A percentile compares a stretch with the other conserved stretches of the same genome.
These are phyloP conservation scores for Termitomyces sp. DNA, from an alignment of 1,284 basidiomycete genomes.

Conservation along the genomic window DNA sequence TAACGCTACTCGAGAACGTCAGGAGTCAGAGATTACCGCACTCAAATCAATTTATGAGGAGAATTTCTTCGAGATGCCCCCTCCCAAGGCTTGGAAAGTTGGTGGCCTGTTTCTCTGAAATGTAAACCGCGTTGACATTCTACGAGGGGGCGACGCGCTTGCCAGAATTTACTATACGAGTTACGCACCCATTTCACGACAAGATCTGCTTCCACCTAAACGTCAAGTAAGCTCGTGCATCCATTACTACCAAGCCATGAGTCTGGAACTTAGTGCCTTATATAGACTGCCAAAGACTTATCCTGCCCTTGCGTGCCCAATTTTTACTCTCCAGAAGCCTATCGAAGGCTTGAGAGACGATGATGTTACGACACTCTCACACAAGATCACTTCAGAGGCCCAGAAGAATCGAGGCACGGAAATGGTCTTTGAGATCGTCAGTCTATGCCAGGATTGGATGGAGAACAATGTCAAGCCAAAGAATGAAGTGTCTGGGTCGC, in stretches of 20 bases:
- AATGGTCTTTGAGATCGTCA: slow-evolving; percentile 74
- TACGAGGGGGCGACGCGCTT: slow-evolving; percentile 57
- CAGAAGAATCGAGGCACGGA: slow-evolving; percentile 59
- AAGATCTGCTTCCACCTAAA: slow-evolving; percentile 62
- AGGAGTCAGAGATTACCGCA: slow-evolving; percentile 70
- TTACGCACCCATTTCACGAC: slow-evolving; percentile 52
- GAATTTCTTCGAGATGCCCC: slow-evolving; percentile 64
- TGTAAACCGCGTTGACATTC: slow-evolving; percentile 6
- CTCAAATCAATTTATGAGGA: slow-evolving; percentile 74
- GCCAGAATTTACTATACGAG: slow-evolving; percentile 69
- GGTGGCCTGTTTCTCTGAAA: slow-evolving; percentile 9
- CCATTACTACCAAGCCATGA: background rate
- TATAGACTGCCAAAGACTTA: slow-evolving; percentile 74
- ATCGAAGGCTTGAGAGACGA: slow-evolving; percentile 50
- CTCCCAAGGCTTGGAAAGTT: slow-evolving; percentile 80
- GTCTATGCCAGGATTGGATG: slow-evolving; percentile 68
- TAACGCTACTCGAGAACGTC: slow-evolving; percentile 57
- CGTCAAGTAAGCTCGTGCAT: slow-evolving; percentile 48
- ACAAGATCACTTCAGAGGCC: slow-evolving; percentile 55
- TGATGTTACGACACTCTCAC: slow-evolving; percentile 48
- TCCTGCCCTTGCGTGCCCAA: slow-evolving; percentile 60
- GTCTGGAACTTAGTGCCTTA: background rate
- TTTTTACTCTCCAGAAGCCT: slow-evolving; percentile 63
- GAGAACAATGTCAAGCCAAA: slow-evolving; percentile 49
- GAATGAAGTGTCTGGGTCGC: slow-evolving; percentile 56